Base-by-base conservation (phyloP, 106 monocot species). In the Iris macrosiphon region DNA sequence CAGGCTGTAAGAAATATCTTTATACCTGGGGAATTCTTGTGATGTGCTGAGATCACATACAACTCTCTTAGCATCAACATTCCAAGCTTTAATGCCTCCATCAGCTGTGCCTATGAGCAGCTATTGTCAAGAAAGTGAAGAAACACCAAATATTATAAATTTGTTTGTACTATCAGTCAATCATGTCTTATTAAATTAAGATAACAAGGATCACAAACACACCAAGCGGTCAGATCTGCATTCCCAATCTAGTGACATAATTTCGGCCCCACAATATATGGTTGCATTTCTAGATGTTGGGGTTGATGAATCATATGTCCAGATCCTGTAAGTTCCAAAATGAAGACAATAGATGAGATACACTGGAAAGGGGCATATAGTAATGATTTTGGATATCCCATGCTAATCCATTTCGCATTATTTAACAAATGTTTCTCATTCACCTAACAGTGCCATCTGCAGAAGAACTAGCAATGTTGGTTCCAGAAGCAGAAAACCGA, bases 31-130 rank as follows among this genome's bases (percentile, higher is more conserved):
- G 71, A 77, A 96, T 47, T 82, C 82, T 69, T 62, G 35, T 11
- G 82, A 59, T 40, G 95, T 89, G 42, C 60, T 89, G 37, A 98
- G 72, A 70, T 98, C 90, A 77, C 83, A 85, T n/a, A 98, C 90
- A 67, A 98, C 96, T 80, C 96, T 74, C 62, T 98, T 98, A 31
- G 96, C 86, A 83, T 98, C 96, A 86, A 77, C 90, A 73, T 98
- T 98, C 96, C 96, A 98, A 61, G 96, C 96, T 78, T 98, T 98
- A 39, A 98, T 90, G 14, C 96, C 96, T 37, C 96, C 86, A 75
- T 78, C 82, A 47, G 82, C 77, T 57, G 96, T 98, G 49, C 96
- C 96, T 75, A 98, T 90, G 72, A 98, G 81, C 48, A 94, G 72
- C 93, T 94, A 84, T 76, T 52, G 42, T 61, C 56, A 73, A 74